Evolutionary conservation across 306 rosid genomes (phyloP).

Genomic region (Prosopis cineraria): DNA sequence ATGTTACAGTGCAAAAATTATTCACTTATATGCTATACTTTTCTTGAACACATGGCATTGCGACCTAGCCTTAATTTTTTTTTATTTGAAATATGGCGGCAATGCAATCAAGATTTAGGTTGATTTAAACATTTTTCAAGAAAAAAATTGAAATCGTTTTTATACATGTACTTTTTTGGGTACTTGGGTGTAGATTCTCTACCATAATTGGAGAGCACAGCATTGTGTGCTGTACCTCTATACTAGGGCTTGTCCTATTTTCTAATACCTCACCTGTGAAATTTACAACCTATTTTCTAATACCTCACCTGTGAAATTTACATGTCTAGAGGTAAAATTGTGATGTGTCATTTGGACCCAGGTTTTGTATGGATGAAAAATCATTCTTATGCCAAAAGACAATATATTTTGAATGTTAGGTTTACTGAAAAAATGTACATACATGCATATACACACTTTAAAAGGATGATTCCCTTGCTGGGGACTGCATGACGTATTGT

Average conservation of each 20-base stretch:
- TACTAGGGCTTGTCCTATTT: not conserved
- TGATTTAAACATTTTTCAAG: not conserved
- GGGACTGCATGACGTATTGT: no score
- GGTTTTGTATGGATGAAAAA: no score
- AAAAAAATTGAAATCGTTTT: not conserved
- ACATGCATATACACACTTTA: no score
- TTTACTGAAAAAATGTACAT: no score
- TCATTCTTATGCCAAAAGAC: no score
- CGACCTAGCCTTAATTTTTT: no score
- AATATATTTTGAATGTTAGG: no score
- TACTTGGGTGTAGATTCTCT: not conserved
- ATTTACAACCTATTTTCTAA: no score
- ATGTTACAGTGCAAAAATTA: not conserved
- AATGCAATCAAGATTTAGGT: not conserved
- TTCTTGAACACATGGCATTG: not conserved
- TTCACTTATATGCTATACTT: not conserved
- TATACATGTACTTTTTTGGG: not conserved
- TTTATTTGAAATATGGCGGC: not conserved
- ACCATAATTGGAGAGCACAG: not conserved
- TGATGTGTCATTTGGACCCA: no score
- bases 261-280: not conserved
- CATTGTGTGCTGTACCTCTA: not conserved
- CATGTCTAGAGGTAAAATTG: no score
- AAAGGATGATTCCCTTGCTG: no score
- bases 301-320: no score